Base-by-base conservation (phyloP, 164 flowering plant genomes). In the Macadamia integrifolia region DNA sequence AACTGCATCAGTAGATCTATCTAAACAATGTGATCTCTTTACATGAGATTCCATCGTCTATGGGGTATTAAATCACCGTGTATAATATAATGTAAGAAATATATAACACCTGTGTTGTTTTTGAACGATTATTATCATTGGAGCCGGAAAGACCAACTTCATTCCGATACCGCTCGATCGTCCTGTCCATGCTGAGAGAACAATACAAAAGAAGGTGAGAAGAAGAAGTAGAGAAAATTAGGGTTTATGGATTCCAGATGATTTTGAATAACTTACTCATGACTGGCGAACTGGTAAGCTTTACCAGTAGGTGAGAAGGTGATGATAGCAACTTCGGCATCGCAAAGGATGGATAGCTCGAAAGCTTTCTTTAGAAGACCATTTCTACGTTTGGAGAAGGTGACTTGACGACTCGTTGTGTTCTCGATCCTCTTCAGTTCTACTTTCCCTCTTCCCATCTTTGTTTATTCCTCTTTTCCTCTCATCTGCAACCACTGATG, bases 381-480 rank as follows among this genome's bases (percentile, higher is more conserved):
- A 75, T 80, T 82, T 72, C 82, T 64, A 61, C 89, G 63, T 78
- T 83, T 85, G 15, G 84, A 83, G 75, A 85, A 85, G 64, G 85
- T 83, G 17, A 85, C 86, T 64, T 85, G 86, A 72, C 88, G 78
- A 71, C 62, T 85, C 48, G 86, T 75, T 48, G 77, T 66, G 59
- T 85, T 85, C 79, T 85, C 86, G 32, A 85, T 85, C 68, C 84
- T 85, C 76, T 85, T 83, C 69, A 85, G 73, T 73, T 80, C 84
- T 52, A 85, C 85, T 66, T 83, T 85, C 61, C 88, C 88, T 72
- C 88, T 81, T 46, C 88, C 86, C 88, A 85, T 85, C 50, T 46
- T 9, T 23, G 8, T 46, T 46, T 46, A 35, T 35, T 35, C 40
- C 40, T 35, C 40, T 35, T 35, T 35, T 35, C 23, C 23, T 23